Percentiles rank a stretch among this genome's conserved stretches.
These are phyloP conservation scores for Penicillium italicum DNA, from an alignment of 2,329 filamentous ascomycete genomes.

Conservation along the genomic window DNA sequence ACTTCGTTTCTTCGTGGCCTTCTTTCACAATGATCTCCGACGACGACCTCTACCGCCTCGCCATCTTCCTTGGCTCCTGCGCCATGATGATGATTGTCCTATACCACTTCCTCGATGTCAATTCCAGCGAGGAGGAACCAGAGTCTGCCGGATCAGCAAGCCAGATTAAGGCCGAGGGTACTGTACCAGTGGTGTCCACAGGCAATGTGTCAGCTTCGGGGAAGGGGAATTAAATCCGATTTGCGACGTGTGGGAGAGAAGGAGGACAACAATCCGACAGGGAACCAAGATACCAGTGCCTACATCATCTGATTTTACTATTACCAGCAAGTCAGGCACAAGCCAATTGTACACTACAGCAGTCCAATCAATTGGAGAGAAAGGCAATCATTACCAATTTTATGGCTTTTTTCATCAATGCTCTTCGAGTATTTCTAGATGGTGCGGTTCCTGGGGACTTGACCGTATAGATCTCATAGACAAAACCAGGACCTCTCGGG, in stretches of 20 bases:
- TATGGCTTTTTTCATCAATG: background rate
- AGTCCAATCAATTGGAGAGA: background rate
- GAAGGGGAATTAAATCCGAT: slow-evolving; percentile 1
- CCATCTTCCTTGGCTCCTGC: slow-evolving; percentile 84
- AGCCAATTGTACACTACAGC: slow-evolving; percentile 5
- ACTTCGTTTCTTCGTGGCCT: background rate
- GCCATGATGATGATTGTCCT: slow-evolving; percentile 90
- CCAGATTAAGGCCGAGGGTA: slow-evolving; percentile 3
- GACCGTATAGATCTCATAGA: background rate
- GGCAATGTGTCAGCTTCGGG: slow-evolving; percentile 7
- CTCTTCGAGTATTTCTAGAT: background rate
- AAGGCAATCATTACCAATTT: background rate
- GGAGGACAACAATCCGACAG: background rate
- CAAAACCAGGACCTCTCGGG: background rate
- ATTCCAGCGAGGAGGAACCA: slow-evolving; percentile 59
- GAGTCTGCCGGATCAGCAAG: slow-evolving; percentile 9
- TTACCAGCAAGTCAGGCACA: slow-evolving; percentile 1
- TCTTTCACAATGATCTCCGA: slow-evolving; percentile 82
- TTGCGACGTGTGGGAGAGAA: background rate
- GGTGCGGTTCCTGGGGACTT: background rate
- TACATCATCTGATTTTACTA: slow-evolving; percentile 7
- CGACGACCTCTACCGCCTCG: slow-evolving; percentile 81
- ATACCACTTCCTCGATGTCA: slow-evolving; percentile 96
- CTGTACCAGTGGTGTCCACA: background rate
- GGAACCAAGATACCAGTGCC: slow-evolving; percentile 7